phyloP scores from a whole-genome alignment of 345 rosid genomes.

The Salix arbutifolia region DNA sequence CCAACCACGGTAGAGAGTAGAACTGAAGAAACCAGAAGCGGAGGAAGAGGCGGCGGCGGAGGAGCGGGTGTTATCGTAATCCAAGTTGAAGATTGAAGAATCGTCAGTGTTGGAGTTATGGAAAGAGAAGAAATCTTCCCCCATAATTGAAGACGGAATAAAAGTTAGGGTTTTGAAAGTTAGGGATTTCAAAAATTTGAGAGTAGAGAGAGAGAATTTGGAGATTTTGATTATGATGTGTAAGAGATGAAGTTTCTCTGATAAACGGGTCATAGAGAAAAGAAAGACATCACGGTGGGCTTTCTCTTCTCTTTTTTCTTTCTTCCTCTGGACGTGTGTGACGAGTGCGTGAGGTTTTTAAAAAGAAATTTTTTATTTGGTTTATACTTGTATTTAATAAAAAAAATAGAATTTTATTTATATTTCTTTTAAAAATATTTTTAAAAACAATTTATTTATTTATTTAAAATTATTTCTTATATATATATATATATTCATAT shows the following conservation, averaged over 20 bases:
- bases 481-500: too few relatives aligned
- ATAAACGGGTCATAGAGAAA: constrained; percentile 15
- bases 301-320: neutral
- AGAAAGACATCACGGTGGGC: neutral
- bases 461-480: too few relatives aligned
- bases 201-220: constrained; percentile 14
- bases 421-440: too few relatives aligned
- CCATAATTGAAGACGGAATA: neutral
- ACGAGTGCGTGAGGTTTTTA: too few relatives aligned
- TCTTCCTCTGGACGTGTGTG: neutral
- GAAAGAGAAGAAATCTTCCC: constrained; percentile 1
- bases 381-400: too few relatives aligned
- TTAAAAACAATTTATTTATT: too few relatives aligned
- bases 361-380: too few relatives aligned
- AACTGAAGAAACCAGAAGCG: neutral
- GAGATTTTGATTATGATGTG: constrained; percentile 1
- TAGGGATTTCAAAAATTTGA: constrained; percentile 8
- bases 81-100: constrained; percentile 4
- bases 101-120: neutral
- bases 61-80: neutral
- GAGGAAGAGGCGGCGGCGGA: neutral
- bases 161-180: constrained; percentile 5
- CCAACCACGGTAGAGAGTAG: neutral
- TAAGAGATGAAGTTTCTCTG: constrained; percentile 5
- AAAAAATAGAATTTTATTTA: too few relatives aligned